Conservation (phyloP, 768 basidiomycete genomes). For the Podaxis carcinomalis region DNA sequence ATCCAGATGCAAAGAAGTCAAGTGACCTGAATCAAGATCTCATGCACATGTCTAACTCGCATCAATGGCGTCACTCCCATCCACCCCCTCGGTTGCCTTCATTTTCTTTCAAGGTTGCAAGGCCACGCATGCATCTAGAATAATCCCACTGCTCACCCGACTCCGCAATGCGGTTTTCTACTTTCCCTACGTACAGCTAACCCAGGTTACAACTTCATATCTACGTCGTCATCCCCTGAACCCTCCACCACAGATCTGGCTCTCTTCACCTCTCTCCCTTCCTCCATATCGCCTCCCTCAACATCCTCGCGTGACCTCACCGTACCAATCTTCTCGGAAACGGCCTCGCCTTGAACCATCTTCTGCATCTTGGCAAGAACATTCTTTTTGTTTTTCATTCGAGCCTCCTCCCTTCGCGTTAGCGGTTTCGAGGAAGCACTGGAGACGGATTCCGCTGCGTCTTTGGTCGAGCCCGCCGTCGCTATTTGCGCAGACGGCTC, state of each 20-base stretch:
- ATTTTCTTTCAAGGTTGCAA: neutral
- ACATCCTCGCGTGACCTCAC: constrained; percentile 7
- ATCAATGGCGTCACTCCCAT: neutral
- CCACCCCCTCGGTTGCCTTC: neutral
- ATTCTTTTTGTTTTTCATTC: constrained; percentile 9
- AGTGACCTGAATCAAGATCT: constrained; percentile 1
- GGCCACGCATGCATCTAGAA: neutral
- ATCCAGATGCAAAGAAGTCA: neutral
- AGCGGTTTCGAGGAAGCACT: neutral
- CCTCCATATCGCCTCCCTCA: neutral
- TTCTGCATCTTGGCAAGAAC: constrained; percentile 4
- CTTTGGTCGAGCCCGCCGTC: neutral
- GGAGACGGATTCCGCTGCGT: neutral
- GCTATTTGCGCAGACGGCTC: neutral
- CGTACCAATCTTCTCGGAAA: neutral
- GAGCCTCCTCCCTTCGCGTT: neutral
- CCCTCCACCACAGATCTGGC: constrained; percentile 11
- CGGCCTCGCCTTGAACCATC: neutral
- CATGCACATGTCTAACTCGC: neutral
- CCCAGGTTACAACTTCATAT: neutral
- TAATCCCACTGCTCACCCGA: neutral
- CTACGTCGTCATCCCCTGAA: neutral
- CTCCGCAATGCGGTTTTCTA: neutral
- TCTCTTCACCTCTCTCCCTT: constrained; percentile 15
- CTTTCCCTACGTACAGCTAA: neutral